Evolutionary conservation across 495 filamentous ascomycete species (phyloP), one percentile per base, ranked within the genome.

Genomic region (Amphirosellinia nigrospora): DNA sequence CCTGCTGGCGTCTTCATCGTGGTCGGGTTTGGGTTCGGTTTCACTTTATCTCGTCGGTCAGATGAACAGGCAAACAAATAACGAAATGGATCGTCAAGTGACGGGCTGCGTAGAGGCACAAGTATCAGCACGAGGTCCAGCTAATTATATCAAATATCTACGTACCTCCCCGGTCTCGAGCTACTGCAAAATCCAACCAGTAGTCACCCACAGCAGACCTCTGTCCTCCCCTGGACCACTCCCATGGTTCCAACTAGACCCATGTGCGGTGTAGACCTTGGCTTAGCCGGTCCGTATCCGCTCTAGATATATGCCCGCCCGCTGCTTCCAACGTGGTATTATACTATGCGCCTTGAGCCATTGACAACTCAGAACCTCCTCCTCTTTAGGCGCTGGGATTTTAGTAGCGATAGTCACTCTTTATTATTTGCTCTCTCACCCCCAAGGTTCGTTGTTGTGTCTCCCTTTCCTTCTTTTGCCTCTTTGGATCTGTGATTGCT

Each of bases 221-320:
- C 71, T 53, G 73, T 76, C 64, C 71, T 73, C 76, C 76, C 76
- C 75, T 78, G 75, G 75, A 75, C 68, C 59, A 58, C 68, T 70
- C 75, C 75, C 76, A 61, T 78, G 76, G 76, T 70, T 74, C 70
- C 70, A 72, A 74, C 74, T 71, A 75, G 72, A 74, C 74, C 76
- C 76, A 71, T 78, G 76, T 71, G 74, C 71, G 74, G 75, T 76
- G 68, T 73, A 77, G 64, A 73, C 72, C 74, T 76, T 69, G 75
- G 74, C 76, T 76, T 78, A 76, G 74, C 76, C 76, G 76, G 76
- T 72, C 76, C 74, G 74, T 73, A 78, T 76, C 76, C 76, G 76
- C 76, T 73, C 74, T 75, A 72, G 76, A 78, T 78, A 78, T 78
- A 78, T 78, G n/a, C n/a, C n/a, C n/a, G 76, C 70, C 76, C 76